These are phyloP conservation scores for Kodamaea nitidulidarum DNA, from an alignment of 805 yeast species.

Conservation along the genomic window DNA sequence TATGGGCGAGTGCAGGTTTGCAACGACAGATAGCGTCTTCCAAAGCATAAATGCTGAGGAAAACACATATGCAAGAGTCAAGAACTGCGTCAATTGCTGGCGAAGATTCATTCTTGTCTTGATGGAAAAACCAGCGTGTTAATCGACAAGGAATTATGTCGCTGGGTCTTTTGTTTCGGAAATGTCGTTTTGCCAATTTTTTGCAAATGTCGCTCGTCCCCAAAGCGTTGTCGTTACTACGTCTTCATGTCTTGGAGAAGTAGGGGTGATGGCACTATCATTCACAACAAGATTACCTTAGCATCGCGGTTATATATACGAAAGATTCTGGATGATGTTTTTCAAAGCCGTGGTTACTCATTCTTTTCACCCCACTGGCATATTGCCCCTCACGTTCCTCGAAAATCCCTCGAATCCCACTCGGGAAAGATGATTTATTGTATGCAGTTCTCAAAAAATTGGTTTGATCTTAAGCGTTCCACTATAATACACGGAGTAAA, in stretches of 20 bases:
- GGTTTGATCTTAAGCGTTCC: background rate
- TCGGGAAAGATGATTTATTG: background rate
- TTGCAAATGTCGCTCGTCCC: too few relatives aligned
- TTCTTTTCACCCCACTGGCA: too few relatives aligned
- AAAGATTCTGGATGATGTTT: too few relatives aligned
- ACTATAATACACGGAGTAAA: background rate
- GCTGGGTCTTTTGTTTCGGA: too few relatives aligned
- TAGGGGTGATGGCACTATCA: too few relatives aligned
- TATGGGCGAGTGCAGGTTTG: conserved; percentile 87
- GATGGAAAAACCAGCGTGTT: conserved; percentile 6
- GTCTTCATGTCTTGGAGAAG: too few relatives aligned
- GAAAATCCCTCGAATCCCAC: conserved; percentile 1
- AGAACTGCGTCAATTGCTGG: conserved; percentile 57
- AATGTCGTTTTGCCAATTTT: background rate
- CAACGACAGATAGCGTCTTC: conserved; percentile 71
- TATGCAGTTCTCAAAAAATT: conserved; percentile 1
- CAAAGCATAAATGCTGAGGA: conserved; percentile 90
- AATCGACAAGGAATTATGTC: background rate
- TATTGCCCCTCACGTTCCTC: background rate
- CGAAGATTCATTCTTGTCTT: conserved; percentile 49
- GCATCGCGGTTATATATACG: too few relatives aligned
- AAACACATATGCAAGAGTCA: conserved; percentile 72
- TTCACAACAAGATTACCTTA: too few relatives aligned
- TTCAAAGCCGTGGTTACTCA: too few relatives aligned
- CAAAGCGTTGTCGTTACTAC: too few relatives aligned